Evolutionary conservation across 1,139 yeast genomes (phyloP).

Genomic region (Scheffersomyces insectosa): DNA sequence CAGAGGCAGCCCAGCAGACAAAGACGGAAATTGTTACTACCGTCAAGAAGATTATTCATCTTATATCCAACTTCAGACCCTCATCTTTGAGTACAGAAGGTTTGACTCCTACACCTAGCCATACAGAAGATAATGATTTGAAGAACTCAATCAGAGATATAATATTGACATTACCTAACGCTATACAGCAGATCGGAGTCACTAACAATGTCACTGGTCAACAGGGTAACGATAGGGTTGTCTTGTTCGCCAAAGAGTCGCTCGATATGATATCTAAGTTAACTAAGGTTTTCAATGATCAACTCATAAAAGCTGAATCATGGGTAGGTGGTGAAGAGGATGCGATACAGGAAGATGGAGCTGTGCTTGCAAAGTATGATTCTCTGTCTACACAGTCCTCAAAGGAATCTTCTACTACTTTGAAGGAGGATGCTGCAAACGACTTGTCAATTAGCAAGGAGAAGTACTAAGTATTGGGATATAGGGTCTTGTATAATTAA

Average conservation of each 20-base stretch:
- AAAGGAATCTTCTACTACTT: neutral
- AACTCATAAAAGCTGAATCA: slow-evolving; percentile 76
- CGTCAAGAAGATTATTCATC: slow-evolving; percentile 81
- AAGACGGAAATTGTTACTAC: slow-evolving; percentile 85
- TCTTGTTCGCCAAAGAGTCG: slow-evolving; percentile 85
- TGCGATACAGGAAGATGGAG: neutral
- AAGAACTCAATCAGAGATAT: slow-evolving; percentile 80
- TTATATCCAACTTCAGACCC: slow-evolving; percentile 86
- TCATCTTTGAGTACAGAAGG: slow-evolving; percentile 45
- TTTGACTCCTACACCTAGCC: slow-evolving; percentile 6
- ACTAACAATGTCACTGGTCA: slow-evolving; percentile 13
- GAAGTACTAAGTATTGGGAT: neutral
- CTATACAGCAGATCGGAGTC: slow-evolving; percentile 32
- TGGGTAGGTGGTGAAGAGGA: slow-evolving; percentile 64
- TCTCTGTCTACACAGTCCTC: neutral
- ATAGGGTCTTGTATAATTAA: too few species aligned
- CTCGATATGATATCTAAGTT: slow-evolving; percentile 84
- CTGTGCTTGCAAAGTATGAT: neutral
- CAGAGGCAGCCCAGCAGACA: slow-evolving; percentile 44
- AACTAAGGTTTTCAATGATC: slow-evolving; percentile 80
- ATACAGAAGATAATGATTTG: slow-evolving; percentile 18
- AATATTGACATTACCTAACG: slow-evolving; percentile 66
- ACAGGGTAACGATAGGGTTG: slow-evolving; percentile 60
- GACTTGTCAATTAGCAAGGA: neutral
- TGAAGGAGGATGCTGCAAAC: slow-evolving; percentile 1